A percentile compares a stretch with the other conserved stretches of the same genome.
Conservation (phyloP, 208 protist species). For the Crithidia expoeki region DNA sequence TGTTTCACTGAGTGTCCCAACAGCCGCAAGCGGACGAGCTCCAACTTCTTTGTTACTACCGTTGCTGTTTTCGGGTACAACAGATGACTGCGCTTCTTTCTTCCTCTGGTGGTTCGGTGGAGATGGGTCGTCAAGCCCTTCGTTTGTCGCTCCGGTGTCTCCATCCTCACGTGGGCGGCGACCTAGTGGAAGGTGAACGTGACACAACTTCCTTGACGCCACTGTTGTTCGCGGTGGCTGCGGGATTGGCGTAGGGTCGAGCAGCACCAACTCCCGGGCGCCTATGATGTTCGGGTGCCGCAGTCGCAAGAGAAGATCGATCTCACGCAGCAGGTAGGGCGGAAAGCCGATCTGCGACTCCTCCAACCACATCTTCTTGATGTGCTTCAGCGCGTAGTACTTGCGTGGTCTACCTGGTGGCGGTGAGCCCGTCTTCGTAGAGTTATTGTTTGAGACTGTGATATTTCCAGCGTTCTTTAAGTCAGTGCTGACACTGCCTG, state of each 20-base stretch:
- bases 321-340: constrained; percentile 81
- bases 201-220: constrained; percentile 1
- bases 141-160: too few species aligned
- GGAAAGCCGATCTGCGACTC: constrained; percentile 84
- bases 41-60: constrained; percentile 5
- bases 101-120: background rate
- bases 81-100: background rate
- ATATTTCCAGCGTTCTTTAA: background rate
- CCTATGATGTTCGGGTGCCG: constrained; percentile 82
- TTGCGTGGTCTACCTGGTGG: constrained; percentile 20
- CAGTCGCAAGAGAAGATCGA: constrained; percentile 80
- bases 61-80: background rate
- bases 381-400: constrained; percentile 78
- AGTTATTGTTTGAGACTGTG: too few species aligned
- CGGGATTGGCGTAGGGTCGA: constrained; percentile 34
- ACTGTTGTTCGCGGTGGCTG: background rate
- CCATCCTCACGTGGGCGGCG: background rate
- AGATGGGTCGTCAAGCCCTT: background rate
- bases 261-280: constrained; percentile 54
- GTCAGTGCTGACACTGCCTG: background rate
- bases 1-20: constrained; percentile 11
- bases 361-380: constrained; percentile 78
- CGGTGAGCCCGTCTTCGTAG: too few species aligned
- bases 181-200: background rate
- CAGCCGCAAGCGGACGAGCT: constrained; percentile 15